A percentile compares a stretch with the other conserved stretches of the same genome.
phyloP scores from a whole-genome alignment of 768 basidiomycete species.

The Rhizopogon sp. region DNA sequence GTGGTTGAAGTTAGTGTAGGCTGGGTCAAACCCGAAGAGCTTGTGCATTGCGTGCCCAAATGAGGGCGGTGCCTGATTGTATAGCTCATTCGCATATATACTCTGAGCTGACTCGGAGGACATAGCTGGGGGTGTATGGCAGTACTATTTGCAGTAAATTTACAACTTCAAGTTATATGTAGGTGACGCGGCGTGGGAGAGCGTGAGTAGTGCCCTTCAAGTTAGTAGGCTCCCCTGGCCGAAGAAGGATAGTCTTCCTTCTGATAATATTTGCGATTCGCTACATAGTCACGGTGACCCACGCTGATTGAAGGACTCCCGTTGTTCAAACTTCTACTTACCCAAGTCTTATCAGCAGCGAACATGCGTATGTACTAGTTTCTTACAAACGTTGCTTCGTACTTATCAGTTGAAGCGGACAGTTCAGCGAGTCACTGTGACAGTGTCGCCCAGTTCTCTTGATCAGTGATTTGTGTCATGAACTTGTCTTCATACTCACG shows the following conservation, averaged over 20 bases:
- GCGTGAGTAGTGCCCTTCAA: too few relatives aligned
- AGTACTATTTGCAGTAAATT: background rate
- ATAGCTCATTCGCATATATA: conserved; percentile 11
- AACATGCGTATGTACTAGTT: background rate
- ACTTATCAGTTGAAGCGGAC: background rate
- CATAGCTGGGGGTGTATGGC: background rate
- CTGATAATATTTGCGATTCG: too few relatives aligned
- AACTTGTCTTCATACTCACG: too few relatives aligned
- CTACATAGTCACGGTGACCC: too few relatives aligned
- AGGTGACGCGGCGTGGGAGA: too few relatives aligned
- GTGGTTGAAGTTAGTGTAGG: conserved; percentile 62
- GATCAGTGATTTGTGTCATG: conserved; percentile 52
- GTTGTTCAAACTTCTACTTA: background rate
- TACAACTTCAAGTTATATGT: too few relatives aligned
- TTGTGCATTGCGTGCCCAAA: conserved; percentile 52
- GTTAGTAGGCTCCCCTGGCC: too few relatives aligned
- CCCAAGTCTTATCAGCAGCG: too few relatives aligned
- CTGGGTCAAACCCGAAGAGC: conserved; percentile 17
- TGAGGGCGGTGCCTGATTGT: conserved; percentile 27
- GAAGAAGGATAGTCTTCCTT: too few relatives aligned
- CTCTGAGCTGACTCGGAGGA: background rate
- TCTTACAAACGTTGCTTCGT: background rate
- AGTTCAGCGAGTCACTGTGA: background rate
- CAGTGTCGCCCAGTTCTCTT: background rate
- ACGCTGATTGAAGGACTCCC: too few relatives aligned